Conservation (phyloP, 2,329 filamentous ascomycete species). For the Calonectria naviculata region DNA sequence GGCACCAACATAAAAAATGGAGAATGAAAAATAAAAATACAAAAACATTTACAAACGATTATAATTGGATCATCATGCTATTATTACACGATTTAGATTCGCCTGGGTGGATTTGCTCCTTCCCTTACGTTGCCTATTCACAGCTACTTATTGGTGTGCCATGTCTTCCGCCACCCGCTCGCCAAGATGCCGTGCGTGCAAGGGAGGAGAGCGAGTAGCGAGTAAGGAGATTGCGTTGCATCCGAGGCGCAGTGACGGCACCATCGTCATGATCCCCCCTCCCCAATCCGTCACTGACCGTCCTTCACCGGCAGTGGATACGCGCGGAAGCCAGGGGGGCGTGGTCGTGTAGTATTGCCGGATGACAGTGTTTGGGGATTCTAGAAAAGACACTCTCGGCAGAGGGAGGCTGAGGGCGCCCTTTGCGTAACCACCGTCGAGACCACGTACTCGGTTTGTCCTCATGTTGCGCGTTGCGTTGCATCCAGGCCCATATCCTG, state of each 20-base stretch:
- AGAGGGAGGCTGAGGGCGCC: neutral
- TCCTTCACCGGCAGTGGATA: conserved; percentile 1
- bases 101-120: neutral
- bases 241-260: conserved; percentile 36
- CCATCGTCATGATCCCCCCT: conserved; percentile 14
- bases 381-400: neutral
- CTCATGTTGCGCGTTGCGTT: neutral
- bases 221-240: conserved; percentile 36
- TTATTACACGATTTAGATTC: neutral
- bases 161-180: conserved; percentile 1
- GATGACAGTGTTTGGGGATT: neutral
- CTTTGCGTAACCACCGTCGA: neutral
- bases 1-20: no score
- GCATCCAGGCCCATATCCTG: neutral
- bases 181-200: conserved; percentile 8
- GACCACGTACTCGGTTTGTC: neutral
- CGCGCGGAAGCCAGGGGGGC: neutral
- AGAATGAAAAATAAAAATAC: neutral
- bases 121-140: neutral
- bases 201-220: neutral
- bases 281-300: conserved; percentile 11
- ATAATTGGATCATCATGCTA: neutral
- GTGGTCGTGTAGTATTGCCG: neutral
- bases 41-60: neutral
- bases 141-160: neutral